Conservation (phyloP, 257 asterid genomes). For the Lavandula angustifolia region DNA sequence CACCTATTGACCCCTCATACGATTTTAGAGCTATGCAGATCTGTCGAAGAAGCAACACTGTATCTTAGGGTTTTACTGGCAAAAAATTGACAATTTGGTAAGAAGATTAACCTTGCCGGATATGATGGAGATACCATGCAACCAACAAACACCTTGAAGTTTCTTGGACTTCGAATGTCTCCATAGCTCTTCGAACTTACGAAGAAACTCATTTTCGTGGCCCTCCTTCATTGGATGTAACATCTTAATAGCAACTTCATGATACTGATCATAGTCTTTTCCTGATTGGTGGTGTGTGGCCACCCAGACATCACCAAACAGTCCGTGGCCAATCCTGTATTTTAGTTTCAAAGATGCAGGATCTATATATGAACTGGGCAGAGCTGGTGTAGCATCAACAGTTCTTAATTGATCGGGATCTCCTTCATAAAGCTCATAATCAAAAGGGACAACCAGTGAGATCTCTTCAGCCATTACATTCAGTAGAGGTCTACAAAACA, state of each 20-base stretch:
- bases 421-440: slow-evolving; percentile 42
- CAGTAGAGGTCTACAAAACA: slow-evolving; percentile 6
- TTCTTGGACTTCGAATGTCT: slow-evolving; percentile 38
- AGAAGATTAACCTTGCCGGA: slow-evolving; percentile 37
- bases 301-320: slow-evolving; percentile 70
- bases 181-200: slow-evolving; percentile 49
- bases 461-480: slow-evolving; percentile 31
- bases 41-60: slow-evolving; percentile 39
- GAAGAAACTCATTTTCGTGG: slow-evolving; percentile 36
- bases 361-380: slow-evolving; percentile 39
- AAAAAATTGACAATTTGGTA: slow-evolving; percentile 8
- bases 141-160: slow-evolving; percentile 57
- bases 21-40: slow-evolving; percentile 56
- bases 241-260: slow-evolving; percentile 68
- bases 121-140: slow-evolving; percentile 57
- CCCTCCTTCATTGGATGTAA: slow-evolving; percentile 51
- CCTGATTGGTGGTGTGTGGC: slow-evolving; percentile 67
- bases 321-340: slow-evolving; percentile 67
- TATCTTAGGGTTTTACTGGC: not conserved
- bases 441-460: slow-evolving; percentile 32
- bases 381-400: slow-evolving; percentile 38
- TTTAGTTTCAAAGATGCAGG: slow-evolving; percentile 53
- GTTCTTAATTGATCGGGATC: slow-evolving; percentile 38
- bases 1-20: slow-evolving; percentile 65
- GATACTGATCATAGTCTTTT: slow-evolving; percentile 56